phyloP scores from a whole-genome alignment of 495 filamentous ascomycete species.

The Neurospora sp. region DNA sequence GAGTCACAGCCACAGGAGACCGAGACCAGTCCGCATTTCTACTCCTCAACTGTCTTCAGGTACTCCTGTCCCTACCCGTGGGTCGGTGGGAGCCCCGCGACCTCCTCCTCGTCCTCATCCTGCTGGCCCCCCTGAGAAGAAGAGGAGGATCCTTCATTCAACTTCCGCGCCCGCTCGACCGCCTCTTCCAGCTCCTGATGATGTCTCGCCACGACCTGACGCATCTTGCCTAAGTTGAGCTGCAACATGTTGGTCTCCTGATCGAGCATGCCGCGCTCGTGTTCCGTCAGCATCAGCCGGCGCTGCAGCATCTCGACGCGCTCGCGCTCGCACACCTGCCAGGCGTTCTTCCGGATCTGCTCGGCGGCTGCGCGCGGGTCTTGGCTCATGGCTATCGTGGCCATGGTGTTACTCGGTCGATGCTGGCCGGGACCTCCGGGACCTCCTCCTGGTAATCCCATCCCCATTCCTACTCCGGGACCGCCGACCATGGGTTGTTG shows the following conservation, averaged over 20 bases:
- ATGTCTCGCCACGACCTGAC: slow-evolving; percentile 4
- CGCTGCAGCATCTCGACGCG: slow-evolving; percentile 17
- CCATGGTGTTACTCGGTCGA: background rate
- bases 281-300: slow-evolving; percentile 13
- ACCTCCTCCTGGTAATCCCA: background rate
- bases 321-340: slow-evolving; percentile 16
- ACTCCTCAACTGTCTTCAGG: background rate
- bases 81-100: background rate
- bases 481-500: background rate
- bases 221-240: slow-evolving; percentile 13
- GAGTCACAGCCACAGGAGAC: background rate
- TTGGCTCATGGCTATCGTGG: slow-evolving; percentile 3
- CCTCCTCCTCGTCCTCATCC: background rate
- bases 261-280: slow-evolving; percentile 17
- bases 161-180: slow-evolving; percentile 6
- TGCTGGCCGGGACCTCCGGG: background rate
- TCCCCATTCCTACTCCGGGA: background rate
- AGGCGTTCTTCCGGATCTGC: slow-evolving; percentile 17
- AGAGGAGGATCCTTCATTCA: background rate
- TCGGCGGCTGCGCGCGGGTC: slow-evolving; percentile 14
- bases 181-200: slow-evolving; percentile 4
- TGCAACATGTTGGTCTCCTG: slow-evolving; percentile 14
- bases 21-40: background rate
- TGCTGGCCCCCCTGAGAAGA: background rate
- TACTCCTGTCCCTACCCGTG: background rate